Base-by-base conservation (phyloP, 352 stramenopile species). In the Elongisporangium senticosum region DNA sequence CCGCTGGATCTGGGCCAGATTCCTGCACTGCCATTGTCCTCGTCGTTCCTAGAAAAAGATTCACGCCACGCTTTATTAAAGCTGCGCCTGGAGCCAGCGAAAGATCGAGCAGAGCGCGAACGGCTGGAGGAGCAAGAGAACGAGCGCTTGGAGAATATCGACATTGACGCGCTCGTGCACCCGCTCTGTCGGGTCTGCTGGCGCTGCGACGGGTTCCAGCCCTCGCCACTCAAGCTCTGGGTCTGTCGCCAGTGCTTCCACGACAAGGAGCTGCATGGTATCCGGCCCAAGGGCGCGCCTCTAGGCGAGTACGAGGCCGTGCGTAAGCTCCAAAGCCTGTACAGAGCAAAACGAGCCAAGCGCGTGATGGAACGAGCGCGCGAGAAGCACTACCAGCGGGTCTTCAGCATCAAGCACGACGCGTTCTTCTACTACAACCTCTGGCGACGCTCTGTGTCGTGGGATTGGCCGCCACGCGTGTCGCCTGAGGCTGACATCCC, bases 391-490 rank as follows among this genome's bases (percentile, higher is more conserved):
- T 87, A 89, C 54, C 77, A 93, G 59, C 69, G 79, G 14, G 71
- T 93, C 10, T 93, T 89, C 63, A 89, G 77, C 37, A 89, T 90
- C 58, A 66, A 67, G 3, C 83, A 93, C 75, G 67, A 85, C 51
- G 61, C 68, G 10, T 93, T 93, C 54, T 93, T 93, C 61, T 89
- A 79, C 63, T 90, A 87, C 71, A 89, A 93, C 51, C 55, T 80
- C 14, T 90, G 80, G 80, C 70, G 69, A 6, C 62, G 64, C 19
- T 59, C 48, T 5, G 75, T 75, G 19, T 75, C 78, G 4, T 93
- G 83, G 83, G 21, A 68, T 8, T 75, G 67, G 7, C 83, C 83
- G 11, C 15, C 0, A 8, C 64, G 77, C 13, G 53, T 93, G 22
- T 63, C 65, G 2, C 33, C 63, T 17, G 57, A 83, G 17, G 57